phyloP scores from a whole-genome alignment of 2,329 filamentous ascomycete species.

The Colletotrichum tropicicola region DNA sequence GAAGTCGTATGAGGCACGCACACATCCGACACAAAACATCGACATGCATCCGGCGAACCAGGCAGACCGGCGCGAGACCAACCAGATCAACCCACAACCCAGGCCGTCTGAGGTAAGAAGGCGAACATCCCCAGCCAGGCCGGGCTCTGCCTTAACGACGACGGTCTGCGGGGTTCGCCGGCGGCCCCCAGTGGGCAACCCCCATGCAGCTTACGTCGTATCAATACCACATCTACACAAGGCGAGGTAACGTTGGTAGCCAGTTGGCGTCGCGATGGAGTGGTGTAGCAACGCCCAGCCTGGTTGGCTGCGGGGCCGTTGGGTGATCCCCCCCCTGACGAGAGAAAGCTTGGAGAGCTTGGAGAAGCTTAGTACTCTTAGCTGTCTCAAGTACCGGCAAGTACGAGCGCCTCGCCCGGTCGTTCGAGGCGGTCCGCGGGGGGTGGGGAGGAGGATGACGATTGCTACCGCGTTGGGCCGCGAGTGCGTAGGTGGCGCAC shows the following conservation, averaged over 20 bases:
- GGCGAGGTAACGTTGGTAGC: no score
- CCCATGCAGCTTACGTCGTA: no score
- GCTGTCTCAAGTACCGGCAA: not conserved
- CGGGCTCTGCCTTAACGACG: no score
- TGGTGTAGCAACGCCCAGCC: not conserved
- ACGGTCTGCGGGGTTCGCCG: no score
- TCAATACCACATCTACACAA: no score
- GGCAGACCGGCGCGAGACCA: no score
- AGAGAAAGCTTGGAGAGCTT: conserved; percentile 9
- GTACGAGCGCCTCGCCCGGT: not conserved
- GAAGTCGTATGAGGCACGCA: not conserved
- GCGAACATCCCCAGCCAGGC: no score
- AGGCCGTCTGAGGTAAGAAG: not conserved
- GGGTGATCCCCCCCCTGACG: not conserved
- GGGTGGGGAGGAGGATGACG: not conserved
- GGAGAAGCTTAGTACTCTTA: conserved; percentile 9
- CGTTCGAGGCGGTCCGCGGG: not conserved
- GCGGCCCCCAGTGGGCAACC: no score
- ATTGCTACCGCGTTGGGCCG: conserved; percentile 6
- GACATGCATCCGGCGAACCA: not conserved
- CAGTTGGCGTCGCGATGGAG: conserved; percentile 2
- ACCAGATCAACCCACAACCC: no score
- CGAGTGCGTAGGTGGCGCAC: no score
- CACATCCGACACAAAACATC: not conserved
- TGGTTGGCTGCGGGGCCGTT: conserved; percentile 8